phyloP scores from a whole-genome alignment of 768 basidiomycete genomes.

The Mycena vitilis region DNA sequence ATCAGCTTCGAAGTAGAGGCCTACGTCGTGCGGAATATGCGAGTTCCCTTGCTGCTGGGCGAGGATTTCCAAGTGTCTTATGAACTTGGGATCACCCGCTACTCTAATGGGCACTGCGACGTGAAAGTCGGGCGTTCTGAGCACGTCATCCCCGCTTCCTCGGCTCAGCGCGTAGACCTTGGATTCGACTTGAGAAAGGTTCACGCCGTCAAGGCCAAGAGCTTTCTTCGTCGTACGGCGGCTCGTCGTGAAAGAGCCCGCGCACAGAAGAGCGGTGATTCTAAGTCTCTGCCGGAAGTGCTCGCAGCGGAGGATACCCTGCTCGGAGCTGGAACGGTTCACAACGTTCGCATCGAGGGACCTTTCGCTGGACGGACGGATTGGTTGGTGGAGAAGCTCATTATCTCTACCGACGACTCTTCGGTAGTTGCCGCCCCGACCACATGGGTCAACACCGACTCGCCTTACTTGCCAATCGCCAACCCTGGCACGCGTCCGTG shows the following conservation, averaged over 20 bases:
- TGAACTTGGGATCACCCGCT: conserved; percentile 34
- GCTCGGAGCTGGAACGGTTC: neutral
- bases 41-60: conserved; percentile 42
- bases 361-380: conserved; percentile 18
- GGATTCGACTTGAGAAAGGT: conserved; percentile 22
- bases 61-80: conserved; percentile 44
- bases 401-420: conserved; percentile 27
- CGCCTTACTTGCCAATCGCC: conserved; percentile 32
- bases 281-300: neutral
- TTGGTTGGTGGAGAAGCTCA: conserved; percentile 36
- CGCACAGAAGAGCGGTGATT: no score
- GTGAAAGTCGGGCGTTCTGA: conserved; percentile 9
- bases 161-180: conserved; percentile 10
- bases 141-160: conserved; percentile 6
- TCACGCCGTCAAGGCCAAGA: neutral
- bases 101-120: conserved; percentile 14
- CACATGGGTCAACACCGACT: conserved; percentile 29
- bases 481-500: conserved; percentile 28
- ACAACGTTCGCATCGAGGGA: conserved; percentile 14
- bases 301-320: no score
- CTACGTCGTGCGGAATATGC: conserved; percentile 43
- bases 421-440: conserved; percentile 28
- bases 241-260: neutral
- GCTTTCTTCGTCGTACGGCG: neutral
- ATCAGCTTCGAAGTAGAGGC: conserved; percentile 37